phyloP scores from a whole-genome alignment of 192 early-diverging fungal genomes.

The Rhizophagus clarus region DNA sequence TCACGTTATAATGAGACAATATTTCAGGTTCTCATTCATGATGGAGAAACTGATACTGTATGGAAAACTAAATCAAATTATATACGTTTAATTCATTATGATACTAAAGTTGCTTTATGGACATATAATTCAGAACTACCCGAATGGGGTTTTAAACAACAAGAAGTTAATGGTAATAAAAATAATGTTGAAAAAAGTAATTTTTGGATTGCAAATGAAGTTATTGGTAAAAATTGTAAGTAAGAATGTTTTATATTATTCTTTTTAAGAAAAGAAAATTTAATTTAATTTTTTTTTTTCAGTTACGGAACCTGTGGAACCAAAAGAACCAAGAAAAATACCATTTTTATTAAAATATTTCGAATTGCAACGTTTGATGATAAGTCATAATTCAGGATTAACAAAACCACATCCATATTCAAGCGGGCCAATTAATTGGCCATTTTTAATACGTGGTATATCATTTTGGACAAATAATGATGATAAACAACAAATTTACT shows the following conservation, averaged over 20 bases:
- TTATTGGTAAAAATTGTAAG: constrained; percentile 73
- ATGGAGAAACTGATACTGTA: constrained; percentile 47
- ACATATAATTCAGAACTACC: constrained; percentile 72
- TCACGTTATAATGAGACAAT: constrained; percentile 60
- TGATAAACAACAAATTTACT: constrained; percentile 79
- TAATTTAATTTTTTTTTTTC: background rate
- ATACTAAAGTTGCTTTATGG: constrained; percentile 79
- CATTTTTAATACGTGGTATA: constrained; percentile 82
- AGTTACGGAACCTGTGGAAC: constrained; percentile 49
- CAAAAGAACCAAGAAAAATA: constrained; percentile 52
- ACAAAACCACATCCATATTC: constrained; percentile 94
- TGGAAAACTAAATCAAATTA: constrained; percentile 62
- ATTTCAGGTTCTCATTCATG: constrained; percentile 64
- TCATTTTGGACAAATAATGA: constrained; percentile 89
- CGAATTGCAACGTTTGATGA: constrained; percentile 89
- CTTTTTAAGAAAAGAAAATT: no score
- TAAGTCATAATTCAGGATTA: constrained; percentile 86
- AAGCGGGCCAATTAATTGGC: constrained; percentile 81
- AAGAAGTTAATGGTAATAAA: constrained; percentile 95
- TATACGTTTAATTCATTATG: constrained; percentile 74
- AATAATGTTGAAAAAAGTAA: constrained; percentile 71
- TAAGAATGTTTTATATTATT: background rate
- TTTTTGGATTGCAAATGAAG: constrained; percentile 78
- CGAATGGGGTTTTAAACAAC: constrained; percentile 85
- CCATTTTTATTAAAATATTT: constrained; percentile 80